These are phyloP conservation scores for Cucurbita ficifolia DNA, from an alignment of 306 rosid genomes.

Conservation along the genomic window DNA sequence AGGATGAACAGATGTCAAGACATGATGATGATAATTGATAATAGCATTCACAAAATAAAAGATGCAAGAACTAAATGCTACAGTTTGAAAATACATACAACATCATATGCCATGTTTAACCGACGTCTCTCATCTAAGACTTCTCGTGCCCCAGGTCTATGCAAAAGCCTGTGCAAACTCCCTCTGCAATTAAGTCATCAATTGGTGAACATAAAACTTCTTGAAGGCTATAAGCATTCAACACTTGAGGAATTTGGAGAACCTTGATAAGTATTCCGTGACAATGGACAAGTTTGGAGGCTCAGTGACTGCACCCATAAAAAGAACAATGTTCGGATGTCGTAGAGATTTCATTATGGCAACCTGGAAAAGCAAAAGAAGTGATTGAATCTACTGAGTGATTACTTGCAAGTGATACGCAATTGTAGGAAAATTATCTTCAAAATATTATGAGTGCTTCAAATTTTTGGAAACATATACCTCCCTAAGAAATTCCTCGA, in stretches of 20 bases:
- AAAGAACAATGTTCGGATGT: constrained; percentile 92
- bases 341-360: constrained; percentile 87
- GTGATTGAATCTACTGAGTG: constrained; percentile 13
- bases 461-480: constrained; percentile 15
- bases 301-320: constrained; percentile 98
- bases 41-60: neutral
- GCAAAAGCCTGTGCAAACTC: constrained; percentile 87
- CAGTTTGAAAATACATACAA: constrained; percentile 34
- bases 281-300: constrained; percentile 95
- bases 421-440: neutral
- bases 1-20: neutral
- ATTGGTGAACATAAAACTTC: neutral
- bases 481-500: constrained; percentile 90
- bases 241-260: neutral
- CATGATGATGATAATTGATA: neutral
- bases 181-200: constrained; percentile 57
- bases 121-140: constrained; percentile 85
- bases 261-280: constrained; percentile 96
- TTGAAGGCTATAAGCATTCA: neutral
- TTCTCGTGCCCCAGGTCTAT: constrained; percentile 69
- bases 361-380: constrained; percentile 45
- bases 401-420: constrained; percentile 7
- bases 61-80: neutral
- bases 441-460: neutral
- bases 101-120: constrained; percentile 83